Evolutionary conservation across 768 basidiomycete species (phyloP).

Genomic region (Kwoniella dejecticola): DNA sequence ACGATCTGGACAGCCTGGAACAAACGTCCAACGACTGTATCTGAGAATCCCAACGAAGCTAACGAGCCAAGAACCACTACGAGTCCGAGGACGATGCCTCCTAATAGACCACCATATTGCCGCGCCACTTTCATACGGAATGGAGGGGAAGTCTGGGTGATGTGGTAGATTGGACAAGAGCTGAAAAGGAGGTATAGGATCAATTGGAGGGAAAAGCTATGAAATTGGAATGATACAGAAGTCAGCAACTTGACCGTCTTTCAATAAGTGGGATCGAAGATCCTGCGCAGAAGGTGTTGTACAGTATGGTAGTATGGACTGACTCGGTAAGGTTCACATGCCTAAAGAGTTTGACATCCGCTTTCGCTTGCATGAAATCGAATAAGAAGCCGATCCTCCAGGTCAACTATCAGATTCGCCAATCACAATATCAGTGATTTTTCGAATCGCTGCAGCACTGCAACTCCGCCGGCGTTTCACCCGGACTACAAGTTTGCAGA

Average conservation of each 20-base stretch:
- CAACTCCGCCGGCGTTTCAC: too few species aligned
- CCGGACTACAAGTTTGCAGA: too few species aligned
- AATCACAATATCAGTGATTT: background rate
- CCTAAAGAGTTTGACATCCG: too few species aligned
- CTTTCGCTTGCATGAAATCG: background rate
- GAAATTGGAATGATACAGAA: too few species aligned
- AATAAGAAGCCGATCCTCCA: conserved; percentile 3
- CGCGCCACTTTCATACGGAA: background rate
- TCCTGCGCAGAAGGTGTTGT: too few species aligned
- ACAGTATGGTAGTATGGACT: background rate
- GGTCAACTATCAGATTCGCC: background rate
- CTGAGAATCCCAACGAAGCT: background rate
- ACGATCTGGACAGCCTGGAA: conserved; percentile 1
- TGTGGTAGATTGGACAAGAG: conserved; percentile 3
- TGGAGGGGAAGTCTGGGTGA: background rate
- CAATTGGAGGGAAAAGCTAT: background rate
- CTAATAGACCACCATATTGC: background rate
- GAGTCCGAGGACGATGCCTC: background rate
- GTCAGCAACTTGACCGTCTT: too few species aligned
- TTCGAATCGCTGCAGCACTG: too few species aligned
- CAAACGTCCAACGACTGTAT: background rate
- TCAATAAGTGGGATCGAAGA: too few species aligned
- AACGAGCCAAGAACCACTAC: background rate
- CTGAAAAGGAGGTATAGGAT: background rate
- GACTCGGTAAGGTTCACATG: too few species aligned